phyloP scores from a whole-genome alignment of 1,284 basidiomycete species.

The Puccinia triticina region DNA sequence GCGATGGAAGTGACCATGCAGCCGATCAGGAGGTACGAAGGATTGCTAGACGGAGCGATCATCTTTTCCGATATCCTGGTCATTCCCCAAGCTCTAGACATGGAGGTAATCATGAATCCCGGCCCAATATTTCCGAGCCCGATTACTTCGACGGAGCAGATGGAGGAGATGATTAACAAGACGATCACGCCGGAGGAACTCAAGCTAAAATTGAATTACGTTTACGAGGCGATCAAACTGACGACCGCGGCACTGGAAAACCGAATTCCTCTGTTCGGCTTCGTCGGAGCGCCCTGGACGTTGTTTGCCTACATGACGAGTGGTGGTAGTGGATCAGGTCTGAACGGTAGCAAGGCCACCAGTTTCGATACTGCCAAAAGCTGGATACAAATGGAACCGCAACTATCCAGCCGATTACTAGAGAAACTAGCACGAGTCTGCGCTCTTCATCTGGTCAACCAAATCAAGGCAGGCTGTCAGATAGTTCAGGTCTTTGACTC shows the following conservation, averaged over 20 bases:
- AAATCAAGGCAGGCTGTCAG: constrained; percentile 81
- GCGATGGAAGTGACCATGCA: constrained; percentile 86
- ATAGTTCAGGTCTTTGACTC: constrained; percentile 94
- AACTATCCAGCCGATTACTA: constrained; percentile 76
- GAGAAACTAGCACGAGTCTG: constrained; percentile 78
- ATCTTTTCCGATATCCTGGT: constrained; percentile 95
- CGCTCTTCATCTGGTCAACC: constrained; percentile 82
- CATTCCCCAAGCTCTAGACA: constrained; percentile 90
- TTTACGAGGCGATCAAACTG: constrained; percentile 83
- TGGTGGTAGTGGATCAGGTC: constrained; percentile 71
- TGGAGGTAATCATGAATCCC: constrained; percentile 90
- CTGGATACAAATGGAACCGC: constrained; percentile 86
- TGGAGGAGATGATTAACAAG: constrained; percentile 62
- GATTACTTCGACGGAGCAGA: constrained; percentile 74
- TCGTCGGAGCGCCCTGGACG: constrained; percentile 95
- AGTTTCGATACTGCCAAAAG: constrained; percentile 79
- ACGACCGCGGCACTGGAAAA: constrained; percentile 78
- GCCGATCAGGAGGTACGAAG: constrained; percentile 81
- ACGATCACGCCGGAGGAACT: constrained; percentile 67
- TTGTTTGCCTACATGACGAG: constrained; percentile 96
- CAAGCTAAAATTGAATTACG: constrained; percentile 79
- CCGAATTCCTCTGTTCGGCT: constrained; percentile 89
- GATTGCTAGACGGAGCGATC: constrained; percentile 85
- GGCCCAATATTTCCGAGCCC: constrained; percentile 82
- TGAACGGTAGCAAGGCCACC: constrained; percentile 37